Evolutionary conservation across 2,329 filamentous ascomycete species (phyloP).

Genomic region (Apiospora kogelbergensis): DNA sequence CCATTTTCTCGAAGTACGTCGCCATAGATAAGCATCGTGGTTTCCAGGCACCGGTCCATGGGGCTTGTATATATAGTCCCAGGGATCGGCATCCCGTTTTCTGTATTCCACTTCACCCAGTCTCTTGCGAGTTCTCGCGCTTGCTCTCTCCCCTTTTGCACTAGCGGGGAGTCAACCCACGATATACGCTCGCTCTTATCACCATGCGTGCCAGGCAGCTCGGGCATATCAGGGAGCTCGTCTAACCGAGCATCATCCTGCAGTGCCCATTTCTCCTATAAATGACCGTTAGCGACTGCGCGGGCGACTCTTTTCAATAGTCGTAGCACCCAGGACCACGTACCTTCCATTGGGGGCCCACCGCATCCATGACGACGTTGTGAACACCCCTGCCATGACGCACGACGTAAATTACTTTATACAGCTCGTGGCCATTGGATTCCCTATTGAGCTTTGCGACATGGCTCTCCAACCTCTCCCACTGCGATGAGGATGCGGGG

Average conservation of each 20-base stretch:
- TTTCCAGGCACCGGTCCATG: conserved; percentile 19
- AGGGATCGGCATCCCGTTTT: conserved; percentile 15
- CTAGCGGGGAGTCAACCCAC: conserved; percentile 17
- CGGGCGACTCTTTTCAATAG: no score
- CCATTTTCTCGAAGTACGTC: neutral
- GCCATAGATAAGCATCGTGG: conserved; percentile 16
- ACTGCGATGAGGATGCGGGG: conserved; percentile 5
- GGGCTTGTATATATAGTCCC: conserved; percentile 19
- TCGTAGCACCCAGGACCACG: neutral
- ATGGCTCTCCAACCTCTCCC: conserved; percentile 14
- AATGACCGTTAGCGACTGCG: neutral
- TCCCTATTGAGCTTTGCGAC: conserved; percentile 12
- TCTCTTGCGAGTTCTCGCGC: conserved; percentile 12
- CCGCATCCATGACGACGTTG: conserved; percentile 19
- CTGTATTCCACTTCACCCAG: conserved; percentile 11
- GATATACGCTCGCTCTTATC: neutral
- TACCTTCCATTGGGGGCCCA: conserved; percentile 14
- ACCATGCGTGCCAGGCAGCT: neutral
- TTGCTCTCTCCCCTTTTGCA: conserved; percentile 13
- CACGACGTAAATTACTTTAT: conserved; percentile 19
- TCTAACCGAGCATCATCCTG: conserved; percentile 13
- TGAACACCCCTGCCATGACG: conserved; percentile 19
- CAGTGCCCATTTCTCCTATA: conserved; percentile 17
- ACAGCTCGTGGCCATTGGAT: conserved; percentile 12
- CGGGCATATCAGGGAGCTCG: neutral